Base-by-base conservation (phyloP, 371 early-diverging fungal species). In the Syncephalis plumigaleata region DNA sequence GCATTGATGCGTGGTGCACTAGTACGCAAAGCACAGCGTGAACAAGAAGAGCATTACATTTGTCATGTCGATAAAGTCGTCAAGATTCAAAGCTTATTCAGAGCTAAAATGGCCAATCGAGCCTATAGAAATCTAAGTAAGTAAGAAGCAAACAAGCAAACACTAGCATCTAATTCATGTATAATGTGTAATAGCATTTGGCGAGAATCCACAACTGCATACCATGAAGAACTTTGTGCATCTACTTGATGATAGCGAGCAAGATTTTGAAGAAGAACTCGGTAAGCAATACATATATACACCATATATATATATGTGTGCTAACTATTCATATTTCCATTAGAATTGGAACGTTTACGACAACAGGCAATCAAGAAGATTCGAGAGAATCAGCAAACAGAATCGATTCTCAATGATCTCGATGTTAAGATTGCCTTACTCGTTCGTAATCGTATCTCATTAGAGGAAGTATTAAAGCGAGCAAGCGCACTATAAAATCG, bases 361-460 rank as follows among this genome's bases (percentile, higher is more conserved):
- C 87, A 91, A 49, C 58, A 72, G 38, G 89, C 88, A 0, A 79
- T 95, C 54, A 79, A 77, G 47, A 71, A 70, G 27, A 96, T 96
- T 51, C 73, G 89, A 9, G 92, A 95, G 51, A 97, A 93, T 64
- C 78, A 80, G 39, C 68, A 74, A 36, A 63, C 81, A 9, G 92
- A 95, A 52, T 64, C 70, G 1, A 75, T 86, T 36, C 64, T 98
- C 18, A 89, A 78, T 50, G 80, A 84, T 17, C 68, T 97, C 2
- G 98, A 99, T 55, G 80, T 87, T 49, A 95, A 96, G 60, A 95
- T 98, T 51, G 87, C 95, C 9, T 71, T 98, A 16, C 76, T 99
- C 18, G 81, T 98, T 27, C 83, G 90, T 53, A 99, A 99, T 64
- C 87, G 88, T 44, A 88, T 96, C 46, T 76, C 90, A 9, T 64